Conservation (phyloP, 2,329 filamentous ascomycete genomes). For the Phoma herbarum region DNA sequence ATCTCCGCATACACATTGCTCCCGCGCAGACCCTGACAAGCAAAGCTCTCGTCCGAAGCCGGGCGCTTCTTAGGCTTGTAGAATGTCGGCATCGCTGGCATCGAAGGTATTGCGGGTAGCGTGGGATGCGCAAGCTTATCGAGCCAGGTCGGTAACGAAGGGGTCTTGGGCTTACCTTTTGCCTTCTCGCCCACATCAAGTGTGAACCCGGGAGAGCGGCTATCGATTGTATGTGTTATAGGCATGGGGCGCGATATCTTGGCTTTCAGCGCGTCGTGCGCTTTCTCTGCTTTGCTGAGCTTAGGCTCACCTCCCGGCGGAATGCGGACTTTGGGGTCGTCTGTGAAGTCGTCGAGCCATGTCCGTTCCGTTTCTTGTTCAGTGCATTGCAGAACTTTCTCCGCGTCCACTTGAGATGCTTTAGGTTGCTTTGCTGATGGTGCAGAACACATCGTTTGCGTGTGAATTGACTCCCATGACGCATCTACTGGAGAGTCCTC, state of each 20-base stretch:
- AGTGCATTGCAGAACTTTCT: background rate
- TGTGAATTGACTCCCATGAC: background rate
- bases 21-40: slow-evolving; percentile 27
- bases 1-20: background rate
- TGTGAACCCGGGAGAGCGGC: background rate
- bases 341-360: background rate
- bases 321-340: background rate
- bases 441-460: background rate
- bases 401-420: background rate
- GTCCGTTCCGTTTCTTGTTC: background rate
- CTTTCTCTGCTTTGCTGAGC: slow-evolving; percentile 10
- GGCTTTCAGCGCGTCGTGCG: slow-evolving; percentile 26
- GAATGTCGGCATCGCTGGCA: slow-evolving; percentile 8
- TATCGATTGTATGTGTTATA: slow-evolving; percentile 3
- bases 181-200: background rate
- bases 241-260: slow-evolving; percentile 36
- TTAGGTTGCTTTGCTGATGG: background rate
- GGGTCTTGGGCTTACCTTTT: slow-evolving; percentile 9
- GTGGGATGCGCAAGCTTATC: slow-evolving; percentile 15
- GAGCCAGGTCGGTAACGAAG: slow-evolving; percentile 20
- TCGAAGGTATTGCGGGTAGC: slow-evolving; percentile 3
- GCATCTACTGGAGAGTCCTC: background rate
- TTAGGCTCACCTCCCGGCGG: background rate
- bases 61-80: slow-evolving; percentile 19
- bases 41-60: slow-evolving; percentile 33